Conservation (phyloP, 768 basidiomycete species). For the Chiua virens region DNA sequence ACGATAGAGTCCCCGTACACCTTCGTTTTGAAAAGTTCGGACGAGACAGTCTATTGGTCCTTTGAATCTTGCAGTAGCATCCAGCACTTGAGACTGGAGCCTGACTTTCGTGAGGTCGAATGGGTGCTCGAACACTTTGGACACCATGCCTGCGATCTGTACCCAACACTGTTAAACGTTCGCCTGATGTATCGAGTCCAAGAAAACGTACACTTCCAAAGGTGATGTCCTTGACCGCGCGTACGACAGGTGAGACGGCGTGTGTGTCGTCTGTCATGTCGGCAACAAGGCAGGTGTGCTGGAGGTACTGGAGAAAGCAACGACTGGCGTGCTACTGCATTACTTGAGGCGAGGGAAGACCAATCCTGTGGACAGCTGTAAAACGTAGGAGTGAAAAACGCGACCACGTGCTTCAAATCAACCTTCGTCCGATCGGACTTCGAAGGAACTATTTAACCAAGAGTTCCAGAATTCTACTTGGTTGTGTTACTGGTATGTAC, state of each 20-base stretch:
- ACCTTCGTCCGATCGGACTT: constrained; percentile 8
- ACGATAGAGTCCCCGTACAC: constrained; percentile 81
- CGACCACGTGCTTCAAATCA: constrained; percentile 6
- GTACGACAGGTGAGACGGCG: constrained; percentile 14
- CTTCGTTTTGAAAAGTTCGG: constrained; percentile 81
- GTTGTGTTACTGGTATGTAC: too few relatives aligned
- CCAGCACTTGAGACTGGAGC: constrained; percentile 86
- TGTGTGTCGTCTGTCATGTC: constrained; percentile 24
- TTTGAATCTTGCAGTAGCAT: constrained; percentile 64
- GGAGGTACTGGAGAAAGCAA: background rate
- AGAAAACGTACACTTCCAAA: constrained; percentile 54
- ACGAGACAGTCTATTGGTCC: constrained; percentile 87
- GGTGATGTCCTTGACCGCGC: constrained; percentile 47
- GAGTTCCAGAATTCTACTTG: too few relatives aligned
- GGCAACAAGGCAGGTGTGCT: background rate
- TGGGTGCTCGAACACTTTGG: constrained; percentile 89
- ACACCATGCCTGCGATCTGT: constrained; percentile 82
- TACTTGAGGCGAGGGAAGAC: constrained; percentile 17
- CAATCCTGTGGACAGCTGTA: constrained; percentile 26
- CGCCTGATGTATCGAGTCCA: background rate
- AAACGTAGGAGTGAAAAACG: constrained; percentile 18
- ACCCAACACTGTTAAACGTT: background rate
- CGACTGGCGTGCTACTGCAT: constrained; percentile 22
- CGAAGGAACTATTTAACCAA: constrained; percentile 6
- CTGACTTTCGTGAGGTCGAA: constrained; percentile 96